Conservation (phyloP, 345 rosid genomes). For the Rubroshorea leprosula region DNA sequence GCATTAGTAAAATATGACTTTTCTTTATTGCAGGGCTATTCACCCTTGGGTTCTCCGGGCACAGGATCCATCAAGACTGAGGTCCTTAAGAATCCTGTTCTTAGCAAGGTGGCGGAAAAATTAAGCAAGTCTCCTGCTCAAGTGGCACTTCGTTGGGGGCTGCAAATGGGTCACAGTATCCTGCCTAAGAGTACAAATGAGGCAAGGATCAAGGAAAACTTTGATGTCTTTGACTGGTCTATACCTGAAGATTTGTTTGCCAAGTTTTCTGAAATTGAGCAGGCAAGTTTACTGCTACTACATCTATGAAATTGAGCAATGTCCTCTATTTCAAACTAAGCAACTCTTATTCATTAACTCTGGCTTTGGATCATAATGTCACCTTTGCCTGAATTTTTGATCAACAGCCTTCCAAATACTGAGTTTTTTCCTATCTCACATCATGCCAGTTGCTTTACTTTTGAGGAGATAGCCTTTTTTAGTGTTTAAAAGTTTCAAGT, state of each 20-base stretch:
- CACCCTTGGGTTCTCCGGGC: constrained; percentile 35
- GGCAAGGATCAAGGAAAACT: constrained; percentile 38
- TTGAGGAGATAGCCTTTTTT: too few species aligned
- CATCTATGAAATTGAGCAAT: too few species aligned
- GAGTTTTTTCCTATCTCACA: too few species aligned
- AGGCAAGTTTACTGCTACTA: too few species aligned
- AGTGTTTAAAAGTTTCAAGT: too few species aligned
- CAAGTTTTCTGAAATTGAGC: constrained; percentile 32
- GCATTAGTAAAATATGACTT: too few species aligned
- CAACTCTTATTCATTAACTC: too few species aligned
- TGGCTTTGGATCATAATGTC: too few species aligned
- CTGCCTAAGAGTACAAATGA: constrained; percentile 41
- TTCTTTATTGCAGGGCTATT: constrained; percentile 36
- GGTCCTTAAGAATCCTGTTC: constrained; percentile 34
- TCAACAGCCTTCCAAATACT: too few species aligned
- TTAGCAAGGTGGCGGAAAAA: constrained; percentile 28
- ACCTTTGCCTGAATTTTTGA: too few species aligned
- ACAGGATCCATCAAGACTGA: constrained; percentile 7
- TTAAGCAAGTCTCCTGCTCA: constrained; percentile 40
- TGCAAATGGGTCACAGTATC: constrained; percentile 44
- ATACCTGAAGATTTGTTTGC: constrained; percentile 25
- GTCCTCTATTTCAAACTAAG: too few species aligned
- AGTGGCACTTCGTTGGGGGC: constrained; percentile 47
- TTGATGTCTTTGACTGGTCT: constrained; percentile 22
- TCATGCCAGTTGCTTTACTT: too few species aligned